Percentiles rank a stretch among this genome's conserved stretches.
Conservation (phyloP, 116 monocot species). For the Iris pallida region DNA sequence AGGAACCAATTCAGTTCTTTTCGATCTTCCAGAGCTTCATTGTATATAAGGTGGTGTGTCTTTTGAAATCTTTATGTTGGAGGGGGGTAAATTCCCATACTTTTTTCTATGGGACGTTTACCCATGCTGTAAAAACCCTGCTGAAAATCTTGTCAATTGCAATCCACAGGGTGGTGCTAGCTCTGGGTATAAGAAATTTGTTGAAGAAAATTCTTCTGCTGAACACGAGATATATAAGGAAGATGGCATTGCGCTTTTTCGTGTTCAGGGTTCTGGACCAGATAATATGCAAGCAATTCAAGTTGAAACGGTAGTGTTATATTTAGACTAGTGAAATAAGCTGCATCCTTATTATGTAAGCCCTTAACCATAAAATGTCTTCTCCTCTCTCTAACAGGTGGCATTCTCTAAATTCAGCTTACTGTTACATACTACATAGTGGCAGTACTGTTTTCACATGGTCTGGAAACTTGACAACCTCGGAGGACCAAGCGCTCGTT, state of each 20-base stretch:
- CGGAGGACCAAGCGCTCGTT: slow-evolving; percentile 69
- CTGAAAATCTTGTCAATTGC: not conserved
- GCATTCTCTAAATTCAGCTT: slow-evolving; percentile 87
- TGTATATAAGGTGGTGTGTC: slow-evolving; percentile 6
- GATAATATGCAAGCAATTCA: slow-evolving; percentile 97
- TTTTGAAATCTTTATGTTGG: not conserved
- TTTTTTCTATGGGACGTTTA: not conserved
- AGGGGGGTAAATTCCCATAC: not conserved
- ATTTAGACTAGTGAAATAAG: not conserved
- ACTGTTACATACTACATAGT: slow-evolving; percentile 88
- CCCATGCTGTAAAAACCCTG: not conserved
- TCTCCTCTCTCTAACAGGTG: slow-evolving; percentile 41
- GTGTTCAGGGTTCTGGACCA: slow-evolving; percentile 83
- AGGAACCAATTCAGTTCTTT: slow-evolving; percentile 88
- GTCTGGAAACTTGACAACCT: slow-evolving; percentile 62
- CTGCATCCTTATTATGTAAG: not conserved
- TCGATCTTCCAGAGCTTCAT: slow-evolving; percentile 81
- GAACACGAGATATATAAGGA: slow-evolving; percentile 67
- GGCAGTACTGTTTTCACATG: slow-evolving; percentile 77
- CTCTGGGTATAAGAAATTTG: slow-evolving; percentile 76
- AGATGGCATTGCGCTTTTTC: slow-evolving; percentile 71
- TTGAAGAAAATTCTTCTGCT: slow-evolving; percentile 38
- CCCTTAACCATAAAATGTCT: not conserved
- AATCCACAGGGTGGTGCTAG: slow-evolving; percentile 66
- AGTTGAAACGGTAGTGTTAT: slow-evolving; percentile 66